phyloP scores from a whole-genome alignment of 2,329 filamentous ascomycete species.

The Botrytis fabae region DNA sequence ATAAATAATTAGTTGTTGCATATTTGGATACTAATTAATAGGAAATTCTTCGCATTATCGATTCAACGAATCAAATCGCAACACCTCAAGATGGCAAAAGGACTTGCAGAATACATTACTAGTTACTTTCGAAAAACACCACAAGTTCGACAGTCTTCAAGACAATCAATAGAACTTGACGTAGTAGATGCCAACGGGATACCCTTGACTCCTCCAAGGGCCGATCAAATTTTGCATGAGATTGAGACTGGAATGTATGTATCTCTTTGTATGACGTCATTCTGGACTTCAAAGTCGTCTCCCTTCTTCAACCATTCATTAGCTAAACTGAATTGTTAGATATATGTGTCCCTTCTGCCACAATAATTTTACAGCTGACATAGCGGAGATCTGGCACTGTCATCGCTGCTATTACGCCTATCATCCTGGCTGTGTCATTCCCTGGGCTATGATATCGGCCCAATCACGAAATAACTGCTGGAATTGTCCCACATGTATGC shows the following conservation, averaged over 20 bases:
- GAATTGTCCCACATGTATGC: not conserved
- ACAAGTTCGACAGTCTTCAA: too few species aligned
- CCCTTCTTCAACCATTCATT: not conserved
- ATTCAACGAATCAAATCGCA: not conserved
- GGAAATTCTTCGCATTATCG: not conserved
- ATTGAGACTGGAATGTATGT: constrained; percentile 12
- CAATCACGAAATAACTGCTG: not conserved
- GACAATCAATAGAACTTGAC: constrained; percentile 9
- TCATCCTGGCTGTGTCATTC: not conserved
- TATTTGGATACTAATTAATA: not conserved
- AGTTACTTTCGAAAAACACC: not conserved
- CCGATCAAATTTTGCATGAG: not conserved
- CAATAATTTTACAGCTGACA: not conserved
- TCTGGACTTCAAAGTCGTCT: not conserved
- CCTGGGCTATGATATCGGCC: not conserved
- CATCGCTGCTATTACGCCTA: not conserved
- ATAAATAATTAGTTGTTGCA: not conserved
- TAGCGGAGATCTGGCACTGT: not conserved
- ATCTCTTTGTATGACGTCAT: not conserved
- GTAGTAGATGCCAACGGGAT: not conserved
- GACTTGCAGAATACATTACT: not conserved
- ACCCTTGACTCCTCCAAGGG: not conserved
- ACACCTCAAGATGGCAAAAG: not conserved
- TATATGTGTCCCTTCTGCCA: not conserved
- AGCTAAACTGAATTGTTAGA: constrained; percentile 2